Evolutionary conservation across 2,329 filamentous ascomycete genomes (phyloP).

Genomic region (Diaporthe ilicicola): DNA sequence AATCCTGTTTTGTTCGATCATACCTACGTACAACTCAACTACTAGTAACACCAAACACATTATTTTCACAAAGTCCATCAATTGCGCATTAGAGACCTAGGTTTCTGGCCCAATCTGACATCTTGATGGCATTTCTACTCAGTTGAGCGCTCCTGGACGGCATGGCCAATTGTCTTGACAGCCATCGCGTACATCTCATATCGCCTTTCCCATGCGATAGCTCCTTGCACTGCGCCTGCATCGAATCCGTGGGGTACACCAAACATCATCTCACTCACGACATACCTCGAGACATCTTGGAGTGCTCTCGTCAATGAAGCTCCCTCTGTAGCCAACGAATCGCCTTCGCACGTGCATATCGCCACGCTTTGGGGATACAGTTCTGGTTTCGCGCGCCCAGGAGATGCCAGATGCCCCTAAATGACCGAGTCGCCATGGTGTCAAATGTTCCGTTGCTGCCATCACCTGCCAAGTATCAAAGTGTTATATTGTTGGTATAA

Average conservation of each 20-base stretch:
- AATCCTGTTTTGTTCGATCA: too few relatives aligned
- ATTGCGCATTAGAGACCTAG: too few relatives aligned
- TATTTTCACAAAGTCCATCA: too few relatives aligned
- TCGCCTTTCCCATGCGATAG: constrained; percentile 9
- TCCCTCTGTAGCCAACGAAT: constrained; percentile 12
- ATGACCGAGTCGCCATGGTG: too few relatives aligned
- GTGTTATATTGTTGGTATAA: too few relatives aligned
- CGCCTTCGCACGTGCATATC: constrained; percentile 21
- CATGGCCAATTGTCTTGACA: neutral
- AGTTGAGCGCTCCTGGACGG: neutral
- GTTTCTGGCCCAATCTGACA: too few relatives aligned
- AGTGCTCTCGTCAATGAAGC: neutral
- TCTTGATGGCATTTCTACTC: neutral
- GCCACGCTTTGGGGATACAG: constrained; percentile 8
- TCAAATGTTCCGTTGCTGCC: too few relatives aligned
- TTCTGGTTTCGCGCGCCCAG: neutral
- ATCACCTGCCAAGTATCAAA: too few relatives aligned
- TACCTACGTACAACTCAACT: too few relatives aligned
- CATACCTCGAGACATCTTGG: neutral
- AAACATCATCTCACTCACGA: constrained; percentile 18
- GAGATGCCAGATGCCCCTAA: too few relatives aligned
- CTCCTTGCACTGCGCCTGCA: constrained; percentile 11
- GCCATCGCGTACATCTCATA: constrained; percentile 15
- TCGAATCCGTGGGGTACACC: constrained; percentile 17
- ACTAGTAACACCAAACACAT: too few relatives aligned